phyloP scores from a whole-genome alignment of 352 stramenopile species.

The Pythium insidiosum region DNA sequence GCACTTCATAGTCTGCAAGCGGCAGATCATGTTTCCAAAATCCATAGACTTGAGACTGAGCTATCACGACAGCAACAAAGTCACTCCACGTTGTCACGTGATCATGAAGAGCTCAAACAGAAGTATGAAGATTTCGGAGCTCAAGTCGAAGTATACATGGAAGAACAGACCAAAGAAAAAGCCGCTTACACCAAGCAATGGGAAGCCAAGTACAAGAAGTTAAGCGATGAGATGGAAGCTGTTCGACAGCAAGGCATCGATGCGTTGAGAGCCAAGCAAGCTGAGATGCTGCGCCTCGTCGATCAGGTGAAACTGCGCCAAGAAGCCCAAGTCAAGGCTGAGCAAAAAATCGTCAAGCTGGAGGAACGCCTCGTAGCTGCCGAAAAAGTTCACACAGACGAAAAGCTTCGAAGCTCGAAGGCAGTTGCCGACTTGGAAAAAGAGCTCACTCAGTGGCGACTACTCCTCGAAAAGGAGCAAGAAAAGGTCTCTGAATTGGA shows the following conservation, averaged over 20 bases:
- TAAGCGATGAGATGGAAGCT: conserved; percentile 27
- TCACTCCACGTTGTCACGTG: conserved; percentile 22
- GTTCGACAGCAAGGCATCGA: conserved; percentile 28
- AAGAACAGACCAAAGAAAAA: conserved; percentile 35
- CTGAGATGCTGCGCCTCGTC: conserved; percentile 29
- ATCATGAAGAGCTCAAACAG: conserved; percentile 46
- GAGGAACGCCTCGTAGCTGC: conserved; percentile 24
- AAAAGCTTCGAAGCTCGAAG: conserved; percentile 34
- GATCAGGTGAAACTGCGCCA: conserved; percentile 59
- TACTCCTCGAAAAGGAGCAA: conserved; percentile 42
- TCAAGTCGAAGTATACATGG: conserved; percentile 69
- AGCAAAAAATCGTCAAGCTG: conserved; percentile 35
- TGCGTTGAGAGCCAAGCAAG: conserved; percentile 42
- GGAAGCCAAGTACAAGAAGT: conserved; percentile 28
- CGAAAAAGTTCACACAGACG: conserved; percentile 11
- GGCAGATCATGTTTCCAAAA: conserved; percentile 37
- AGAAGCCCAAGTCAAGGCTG: conserved; percentile 34
- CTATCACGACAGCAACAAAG: conserved; percentile 28
- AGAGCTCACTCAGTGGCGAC: conserved; percentile 34
- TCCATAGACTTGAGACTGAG: conserved; percentile 43
- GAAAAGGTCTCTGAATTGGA: conserved; percentile 24
- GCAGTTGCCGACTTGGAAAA: conserved; percentile 36
- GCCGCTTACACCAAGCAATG: neutral
- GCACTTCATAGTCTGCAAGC: conserved; percentile 29
- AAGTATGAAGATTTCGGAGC: conserved; percentile 70